Percentiles rank a stretch among this genome's conserved stretches.
Evolutionary conservation across 129 eudicot species (phyloP).

Genomic region (Flaveria trinervia): DNA sequence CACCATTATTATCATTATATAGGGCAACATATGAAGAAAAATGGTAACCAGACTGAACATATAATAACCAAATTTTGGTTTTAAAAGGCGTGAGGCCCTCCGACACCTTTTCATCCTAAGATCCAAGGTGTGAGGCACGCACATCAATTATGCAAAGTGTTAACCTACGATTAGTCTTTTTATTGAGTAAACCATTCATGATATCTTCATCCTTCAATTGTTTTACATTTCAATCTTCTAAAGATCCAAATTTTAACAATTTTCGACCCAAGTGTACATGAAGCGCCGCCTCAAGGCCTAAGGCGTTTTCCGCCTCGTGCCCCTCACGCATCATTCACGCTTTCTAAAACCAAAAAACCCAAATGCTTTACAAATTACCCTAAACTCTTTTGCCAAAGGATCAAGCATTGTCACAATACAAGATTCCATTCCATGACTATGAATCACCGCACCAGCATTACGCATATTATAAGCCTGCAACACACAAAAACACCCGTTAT

Average conservation of each 20-base stretch:
- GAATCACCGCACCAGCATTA: conserved; percentile 98
- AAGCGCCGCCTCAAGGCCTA: background rate
- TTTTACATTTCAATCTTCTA: background rate
- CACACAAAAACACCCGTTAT: background rate
- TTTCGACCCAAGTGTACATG: background rate
- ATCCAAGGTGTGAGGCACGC: background rate
- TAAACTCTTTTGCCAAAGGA: conserved; percentile 84
- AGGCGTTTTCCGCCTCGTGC: background rate
- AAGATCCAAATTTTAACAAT: background rate
- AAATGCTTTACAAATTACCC: conserved; percentile 38
- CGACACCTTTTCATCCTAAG: too few species aligned
- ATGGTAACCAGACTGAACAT: background rate
- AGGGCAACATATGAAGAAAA: background rate
- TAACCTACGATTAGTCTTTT: background rate
- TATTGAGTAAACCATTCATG: background rate
- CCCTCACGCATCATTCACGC: background rate
- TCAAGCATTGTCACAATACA: conserved; percentile 92
- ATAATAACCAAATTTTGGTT: background rate
- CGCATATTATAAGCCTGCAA: conserved; percentile 89
- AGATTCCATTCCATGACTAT: conserved; percentile 99
- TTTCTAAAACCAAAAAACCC: background rate
- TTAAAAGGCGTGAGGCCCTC: background rate
- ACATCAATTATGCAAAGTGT: background rate
- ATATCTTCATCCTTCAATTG: background rate
- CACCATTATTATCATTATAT: conserved; percentile 13